Base-by-base conservation (phyloP, 2,329 filamentous ascomycete species). In the Scytalidium lignicola region DNA sequence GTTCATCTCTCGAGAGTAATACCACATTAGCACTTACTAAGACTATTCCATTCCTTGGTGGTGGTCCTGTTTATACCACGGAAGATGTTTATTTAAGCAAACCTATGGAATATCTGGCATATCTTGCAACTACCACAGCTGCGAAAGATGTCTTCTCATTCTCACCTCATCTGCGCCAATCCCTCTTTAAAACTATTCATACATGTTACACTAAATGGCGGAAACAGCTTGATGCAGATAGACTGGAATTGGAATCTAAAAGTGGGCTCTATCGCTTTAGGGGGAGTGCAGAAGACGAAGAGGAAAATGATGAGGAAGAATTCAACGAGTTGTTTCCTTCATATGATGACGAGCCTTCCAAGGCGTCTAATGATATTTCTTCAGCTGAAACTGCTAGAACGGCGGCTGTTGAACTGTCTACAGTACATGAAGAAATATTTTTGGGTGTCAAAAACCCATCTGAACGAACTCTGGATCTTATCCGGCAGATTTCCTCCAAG, bases 201-300 rank as follows among this genome's bases (percentile, higher is more conserved):
- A 74, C 72, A 15, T 85, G 95, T 60, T 95, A 91, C 61, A 71
- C 82, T 15, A 78, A 90, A 45, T 99, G 92, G 91, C 88, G 82
- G 57, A 78, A 80, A 45, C 85, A 86, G 62, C 78, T 96, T 2
- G 79, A 85, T 47, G 74, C 82, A 18, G 91, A 96, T 55, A 86
- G 89, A 59, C 82, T 84, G 58, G 80, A 87, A 43, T 83, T 87
- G 57, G 85, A 87, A 17, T 78, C 80, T 22, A 88, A 86, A 53
- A 82, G 80, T 4, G 90, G 87, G 54, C 68, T 95, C 37, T 99
- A 95, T 67, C 85, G 83, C 18, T 96, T 93, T 70, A 82, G 83
- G 54, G 92, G 91, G 26, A 85, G 83, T 37, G 71, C 80, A 37
- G 86, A 91, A 52, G 85, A 91, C 43, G 82, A 88, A 55, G 86